Base-by-base conservation (phyloP, 2,329 filamentous ascomycete genomes). In the Colletotrichum sp. region DNA sequence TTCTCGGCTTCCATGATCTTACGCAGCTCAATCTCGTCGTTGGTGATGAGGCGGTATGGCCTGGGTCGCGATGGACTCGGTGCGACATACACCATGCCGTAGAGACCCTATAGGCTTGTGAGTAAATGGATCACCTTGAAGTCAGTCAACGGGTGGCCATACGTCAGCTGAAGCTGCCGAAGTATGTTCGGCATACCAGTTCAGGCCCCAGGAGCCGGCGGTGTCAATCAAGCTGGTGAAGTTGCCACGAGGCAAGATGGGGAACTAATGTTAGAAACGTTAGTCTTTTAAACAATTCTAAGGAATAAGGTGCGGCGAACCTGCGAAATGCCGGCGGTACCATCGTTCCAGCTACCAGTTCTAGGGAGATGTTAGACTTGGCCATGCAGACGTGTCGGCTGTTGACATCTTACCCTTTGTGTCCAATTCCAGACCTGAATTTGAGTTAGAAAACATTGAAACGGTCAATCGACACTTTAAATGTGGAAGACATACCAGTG, bases 11-110 rank as follows among this genome's bases (percentile, higher is more conserved):
- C 70, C 70, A 74, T 65, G 24, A 76, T 74, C 44, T 74, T 52
- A 3, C 64, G 32, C 15, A 69, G 21, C 26, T 76, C 74, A 10
- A 60, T 52, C 10, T 68, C 52, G 13, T 70, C 57, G 30, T 8
- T 36, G 15, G 74, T 74, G 65, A 76, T 73, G 8, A 76, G 30
- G 8, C 52, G 16, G 28, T 76, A 76, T 8, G 70, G 74, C 7
- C 74, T 71, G 1, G 65, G 74, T 26, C 74, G n/a, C 3, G 64
- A 73, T 52, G 21, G 60, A 34, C 74, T 76, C 0, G 74, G 74
- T 3, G 74, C 74, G 0, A 76, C 74, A 36, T 76, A 76, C 2
- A 73, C 74, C 74, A 76, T 76, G 5, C 74, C 74, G 15, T 76
- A 76, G 26, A 76, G 44, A 9, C 73, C 73, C 73, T 76, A 55